Evolutionary conservation across 371 early-diverging fungal species (phyloP).

Genomic region (Polyrhizophydium stewartii): DNA sequence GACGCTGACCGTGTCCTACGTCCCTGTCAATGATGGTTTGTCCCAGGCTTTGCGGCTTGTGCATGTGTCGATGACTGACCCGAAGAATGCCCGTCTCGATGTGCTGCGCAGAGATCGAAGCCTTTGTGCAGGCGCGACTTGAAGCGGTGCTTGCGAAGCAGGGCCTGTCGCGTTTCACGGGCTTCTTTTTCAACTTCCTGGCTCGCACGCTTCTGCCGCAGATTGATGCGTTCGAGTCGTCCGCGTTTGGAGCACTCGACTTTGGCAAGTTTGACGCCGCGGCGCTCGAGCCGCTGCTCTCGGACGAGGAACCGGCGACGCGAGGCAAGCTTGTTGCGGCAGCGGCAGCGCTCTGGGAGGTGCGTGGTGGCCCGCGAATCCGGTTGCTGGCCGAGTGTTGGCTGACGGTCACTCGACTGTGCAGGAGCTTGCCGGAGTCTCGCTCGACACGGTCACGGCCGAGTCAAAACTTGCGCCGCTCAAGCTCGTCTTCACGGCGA

Average conservation of each 20-base stretch:
- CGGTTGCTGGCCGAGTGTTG: background rate
- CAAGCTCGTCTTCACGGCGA: background rate
- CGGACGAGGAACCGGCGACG: conserved; percentile 1
- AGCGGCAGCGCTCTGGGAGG: conserved; percentile 42
- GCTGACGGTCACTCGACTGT: conserved; percentile 14
- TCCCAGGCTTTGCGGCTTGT: background rate
- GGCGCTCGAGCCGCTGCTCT: conserved; percentile 6
- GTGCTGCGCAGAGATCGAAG: conserved; percentile 55
- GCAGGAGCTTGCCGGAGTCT: conserved; percentile 35
- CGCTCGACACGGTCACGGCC: conserved; percentile 52
- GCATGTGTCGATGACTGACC: conserved; percentile 46
- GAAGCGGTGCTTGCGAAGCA: conserved; percentile 33
- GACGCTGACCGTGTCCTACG: background rate
- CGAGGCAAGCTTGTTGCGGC: conserved; percentile 45
- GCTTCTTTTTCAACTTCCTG: conserved; percentile 50
- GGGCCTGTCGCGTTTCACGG: conserved; percentile 59
- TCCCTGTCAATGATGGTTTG: background rate
- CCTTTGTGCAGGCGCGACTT: conserved; percentile 47
- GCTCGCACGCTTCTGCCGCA: conserved; percentile 47
- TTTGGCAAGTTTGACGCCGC: conserved; percentile 22
- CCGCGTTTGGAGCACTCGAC: conserved; percentile 14
- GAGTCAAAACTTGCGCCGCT: conserved; percentile 41
- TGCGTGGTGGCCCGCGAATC: conserved; percentile 26
- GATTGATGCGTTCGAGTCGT: conserved; percentile 43
- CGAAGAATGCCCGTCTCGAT: conserved; percentile 5